Conservation (phyloP, 2,329 filamentous ascomycete species). For the Hawksworthiomyces lignivorus region DNA sequence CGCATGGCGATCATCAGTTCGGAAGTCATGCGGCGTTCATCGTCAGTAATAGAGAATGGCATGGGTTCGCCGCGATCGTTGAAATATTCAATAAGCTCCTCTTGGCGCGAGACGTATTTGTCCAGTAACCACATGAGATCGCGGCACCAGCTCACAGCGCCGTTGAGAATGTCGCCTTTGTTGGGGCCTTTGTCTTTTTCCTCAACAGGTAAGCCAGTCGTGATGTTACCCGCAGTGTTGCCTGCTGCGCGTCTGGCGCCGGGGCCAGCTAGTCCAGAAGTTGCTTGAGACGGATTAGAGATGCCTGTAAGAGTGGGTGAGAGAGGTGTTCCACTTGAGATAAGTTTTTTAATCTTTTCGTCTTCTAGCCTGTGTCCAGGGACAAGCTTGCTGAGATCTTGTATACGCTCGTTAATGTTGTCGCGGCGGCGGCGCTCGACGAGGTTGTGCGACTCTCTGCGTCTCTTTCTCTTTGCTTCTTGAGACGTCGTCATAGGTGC, state of each 20-base stretch:
- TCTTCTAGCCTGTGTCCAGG: conserved; percentile 89
- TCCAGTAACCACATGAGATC: conserved; percentile 97
- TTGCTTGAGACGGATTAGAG: conserved; percentile 65
- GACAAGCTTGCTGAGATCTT: conserved; percentile 89
- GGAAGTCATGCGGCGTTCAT: conserved; percentile 91
- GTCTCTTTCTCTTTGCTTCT: conserved; percentile 85
- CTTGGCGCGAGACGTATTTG: conserved; percentile 80
- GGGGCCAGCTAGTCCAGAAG: conserved; percentile 78
- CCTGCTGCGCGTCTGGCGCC: conserved; percentile 73
- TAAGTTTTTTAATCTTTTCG: conserved; percentile 91
- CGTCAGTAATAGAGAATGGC: conserved; percentile 78
- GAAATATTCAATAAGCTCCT: conserved; percentile 73
- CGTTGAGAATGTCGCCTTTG: conserved; percentile 97
- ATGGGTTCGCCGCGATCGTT: conserved; percentile 64
- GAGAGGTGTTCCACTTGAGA: conserved; percentile 83
- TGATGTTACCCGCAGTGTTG: conserved; percentile 69
- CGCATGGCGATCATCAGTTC: conserved; percentile 82
- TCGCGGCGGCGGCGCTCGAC: conserved; percentile 91
- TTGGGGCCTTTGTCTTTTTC: conserved; percentile 99
- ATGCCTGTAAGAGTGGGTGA: conserved; percentile 72
- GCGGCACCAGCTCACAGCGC: conserved; percentile 91
- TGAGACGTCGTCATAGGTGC: conserved; percentile 57
- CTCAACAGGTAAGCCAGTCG: conserved; percentile 83
- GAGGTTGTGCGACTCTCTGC: conserved; percentile 90
- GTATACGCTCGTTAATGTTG: conserved; percentile 98